A percentile compares a stretch with the other conserved stretches of the same genome.
Conservation (phyloP, 1,284 basidiomycete genomes). For the Melampsora larici-populina region DNA sequence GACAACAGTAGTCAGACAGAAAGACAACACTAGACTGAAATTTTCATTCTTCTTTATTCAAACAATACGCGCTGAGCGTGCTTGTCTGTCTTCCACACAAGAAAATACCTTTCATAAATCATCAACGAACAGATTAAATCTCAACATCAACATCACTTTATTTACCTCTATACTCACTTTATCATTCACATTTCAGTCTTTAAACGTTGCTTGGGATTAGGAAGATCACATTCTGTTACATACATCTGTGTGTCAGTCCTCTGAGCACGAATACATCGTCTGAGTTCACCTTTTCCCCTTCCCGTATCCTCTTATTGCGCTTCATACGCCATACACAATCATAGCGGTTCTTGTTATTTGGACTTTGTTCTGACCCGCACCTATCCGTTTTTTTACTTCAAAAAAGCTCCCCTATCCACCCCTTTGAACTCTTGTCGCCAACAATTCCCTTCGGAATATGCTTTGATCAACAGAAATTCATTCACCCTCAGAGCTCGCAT, state of each 20-base stretch:
- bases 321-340: not conserved
- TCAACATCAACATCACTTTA: too few relatives aligned
- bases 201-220: not conserved
- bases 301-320: not conserved
- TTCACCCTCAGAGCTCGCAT: not conserved
- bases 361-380: not conserved
- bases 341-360: not conserved
- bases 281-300: not conserved
- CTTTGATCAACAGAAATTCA: not conserved
- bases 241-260: not conserved
- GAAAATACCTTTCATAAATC: not conserved
- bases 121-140: not conserved
- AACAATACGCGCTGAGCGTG: conserved; percentile 1
- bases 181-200: not conserved
- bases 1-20: too few relatives aligned
- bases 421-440: not conserved
- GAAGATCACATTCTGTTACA: not conserved
- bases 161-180: not conserved
- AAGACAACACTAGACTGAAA: too few relatives aligned
- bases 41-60: too few relatives aligned
- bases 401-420: not conserved
- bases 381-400: not conserved
- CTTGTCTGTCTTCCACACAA: not conserved
- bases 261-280: not conserved
- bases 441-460: not conserved